Base-by-base conservation (phyloP, 1,284 basidiomycete species). In the Trichosporon sp. region DNA sequence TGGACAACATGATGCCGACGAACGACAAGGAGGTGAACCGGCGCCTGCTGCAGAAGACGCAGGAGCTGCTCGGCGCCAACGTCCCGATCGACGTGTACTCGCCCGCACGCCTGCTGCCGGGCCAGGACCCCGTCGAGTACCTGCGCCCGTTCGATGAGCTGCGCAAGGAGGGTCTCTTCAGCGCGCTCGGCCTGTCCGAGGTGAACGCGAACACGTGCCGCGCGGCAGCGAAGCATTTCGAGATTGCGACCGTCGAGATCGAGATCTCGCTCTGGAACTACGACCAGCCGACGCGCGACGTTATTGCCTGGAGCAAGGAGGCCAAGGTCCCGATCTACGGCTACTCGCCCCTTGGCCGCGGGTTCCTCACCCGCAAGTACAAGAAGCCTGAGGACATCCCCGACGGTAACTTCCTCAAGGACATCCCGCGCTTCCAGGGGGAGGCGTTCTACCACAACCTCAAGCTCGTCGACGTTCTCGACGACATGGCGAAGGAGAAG, bases 301-400 rank as follows among this genome's bases (percentile, higher is more conserved):
- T 82, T 21, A 65, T 83, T 63, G 72, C 74, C 0, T 82, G 76
- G 23, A 84, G 81, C 73, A 81, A 84, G 32, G 85, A 88, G 69
- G 82, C 87, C 18, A 81, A 83, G 2, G 81, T 88, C 42, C 82
- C 88, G 18, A 83, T 90, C 65, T 80, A 86, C 11, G 87, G 86
- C 31, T 90, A 90, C 76, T 86, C 85, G 76, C 89, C 88, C 0
- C 84, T 89, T 15, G 88, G 88, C 9, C 81, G 84, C 60, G 89
- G 89, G 1, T 86, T 90, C 76, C 79, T 91, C 21, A 85, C 86
- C 0, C 87, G 88, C 12, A 80, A 81, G 47, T 85, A 86, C 74
- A 86, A 86, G 75, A 81, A 77, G 18, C 76, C 75, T 3, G 83
- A 85, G 32, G 88, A 89, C 76, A 80, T 90, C n/a, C 83, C 84